Evolutionary conservation across 306 rosid genomes (phyloP).

Genomic region (Abrus precatorius): DNA sequence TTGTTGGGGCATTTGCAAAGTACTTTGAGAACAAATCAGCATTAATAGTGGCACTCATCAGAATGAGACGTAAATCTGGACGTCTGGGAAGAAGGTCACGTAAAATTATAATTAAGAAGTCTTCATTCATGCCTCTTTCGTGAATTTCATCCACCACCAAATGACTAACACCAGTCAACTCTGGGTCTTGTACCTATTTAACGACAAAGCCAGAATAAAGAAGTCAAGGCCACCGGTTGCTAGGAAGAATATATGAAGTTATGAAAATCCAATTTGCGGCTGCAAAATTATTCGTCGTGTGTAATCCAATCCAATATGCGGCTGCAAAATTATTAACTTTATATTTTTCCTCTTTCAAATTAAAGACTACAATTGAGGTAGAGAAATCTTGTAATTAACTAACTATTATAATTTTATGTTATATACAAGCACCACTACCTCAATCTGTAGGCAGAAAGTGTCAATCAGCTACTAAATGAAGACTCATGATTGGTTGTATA

Average conservation of each 20-base stretch:
- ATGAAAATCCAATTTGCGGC: background rate
- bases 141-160: constrained; percentile 97
- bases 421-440: constrained; percentile 21
- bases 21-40: constrained; percentile 93
- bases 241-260: constrained; percentile 34
- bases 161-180: constrained; percentile 86
- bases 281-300: background rate
- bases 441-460: constrained; percentile 30
- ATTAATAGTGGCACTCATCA: constrained; percentile 98
- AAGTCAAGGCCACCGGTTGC: constrained; percentile 40
- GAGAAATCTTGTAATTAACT: constrained; percentile 10
- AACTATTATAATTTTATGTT: constrained; percentile 24
- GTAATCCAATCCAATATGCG: background rate
- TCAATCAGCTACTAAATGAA: constrained; percentile 22
- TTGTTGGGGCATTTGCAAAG: constrained; percentile 81
- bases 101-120: constrained; percentile 84
- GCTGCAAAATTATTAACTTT: background rate
- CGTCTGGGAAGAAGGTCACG: constrained; percentile 94
- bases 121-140: constrained; percentile 99
- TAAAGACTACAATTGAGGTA: constrained; percentile 35
- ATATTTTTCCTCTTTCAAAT: constrained; percentile 28
- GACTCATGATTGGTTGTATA: background rate
- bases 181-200: constrained; percentile 89
- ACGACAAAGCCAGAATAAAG: constrained; percentile 49
- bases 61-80: constrained; percentile 90